Evolutionary conservation across 768 basidiomycete species (phyloP), one percentile per base, ranked within the genome.

Genomic region (Phaffia australis): DNA sequence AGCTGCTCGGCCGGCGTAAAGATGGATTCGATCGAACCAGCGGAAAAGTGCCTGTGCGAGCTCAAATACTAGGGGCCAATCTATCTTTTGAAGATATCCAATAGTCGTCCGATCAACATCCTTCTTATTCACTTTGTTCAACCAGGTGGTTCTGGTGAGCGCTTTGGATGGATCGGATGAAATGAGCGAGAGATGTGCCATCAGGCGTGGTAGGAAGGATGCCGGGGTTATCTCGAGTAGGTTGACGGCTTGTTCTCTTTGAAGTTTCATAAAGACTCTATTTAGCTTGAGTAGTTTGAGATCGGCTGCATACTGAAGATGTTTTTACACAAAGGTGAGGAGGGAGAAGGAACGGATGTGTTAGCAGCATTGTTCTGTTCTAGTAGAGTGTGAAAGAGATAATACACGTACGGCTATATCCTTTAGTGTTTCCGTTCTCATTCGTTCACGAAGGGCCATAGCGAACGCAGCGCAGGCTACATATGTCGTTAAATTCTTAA

Each of bases 261-360:
- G 66, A 5, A 67, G 66, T 49, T 61, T 60, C 48, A 63, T 35
- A 54, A 62, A 67, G 32, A 58, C 54, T 55, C 66, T 60, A 56
- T 47, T 67, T 30, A 67, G 51, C 7, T 35, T 42, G 46, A 62
- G 23, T 23, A 62, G 47, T 7, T 46, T 47, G 47, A 57, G 60
- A n/a, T 63, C 66, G 55, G 56, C 60, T 18, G 52, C 54, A 56
- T 62, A 25, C 66, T 67, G 65, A 8, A 29, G 35, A 49, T 50
- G n/a, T 27, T 32, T n/a, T n/a, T n/a, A 11, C 11, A 42, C 11
- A 4, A 42, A 42, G 35, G 11, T 42, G 35, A 4, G 35, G 6
- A 42, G 11, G n/a, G n/a, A 42, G 4, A 11, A 42, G 11, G 35
- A 42, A 42, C 35, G 11, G 4, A 42, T 42, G 11, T 42, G 48